These are phyloP conservation scores for Jackrogersella minutella DNA, from an alignment of 495 filamentous ascomycete genomes.

Conservation along the genomic window DNA sequence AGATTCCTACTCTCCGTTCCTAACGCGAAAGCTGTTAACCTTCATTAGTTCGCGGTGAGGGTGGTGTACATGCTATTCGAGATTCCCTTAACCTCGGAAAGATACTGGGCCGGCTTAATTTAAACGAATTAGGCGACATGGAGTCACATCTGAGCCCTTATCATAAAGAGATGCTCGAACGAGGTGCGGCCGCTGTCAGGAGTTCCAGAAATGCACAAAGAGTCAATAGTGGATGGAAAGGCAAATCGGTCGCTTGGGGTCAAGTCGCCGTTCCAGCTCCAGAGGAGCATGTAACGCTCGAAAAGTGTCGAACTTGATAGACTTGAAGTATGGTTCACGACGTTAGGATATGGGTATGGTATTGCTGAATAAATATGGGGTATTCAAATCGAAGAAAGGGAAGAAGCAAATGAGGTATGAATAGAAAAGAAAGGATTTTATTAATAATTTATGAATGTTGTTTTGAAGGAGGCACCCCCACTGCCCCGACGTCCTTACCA, in stretches of 20 bases:
- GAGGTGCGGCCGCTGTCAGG: slow-evolving; percentile 19
- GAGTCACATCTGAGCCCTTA: slow-evolving; percentile 15
- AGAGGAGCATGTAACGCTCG: slow-evolving; percentile 18
- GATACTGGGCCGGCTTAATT: slow-evolving; percentile 14
- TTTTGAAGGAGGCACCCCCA: no score
- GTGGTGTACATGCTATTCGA: slow-evolving; percentile 53
- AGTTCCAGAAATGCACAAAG: slow-evolving; percentile 11
- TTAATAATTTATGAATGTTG: no score
- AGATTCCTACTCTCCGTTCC: not conserved
- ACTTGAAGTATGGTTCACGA: no score
- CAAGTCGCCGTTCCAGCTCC: not conserved
- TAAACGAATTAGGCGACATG: not conserved
- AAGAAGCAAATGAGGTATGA: no score
- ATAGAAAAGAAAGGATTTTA: no score
- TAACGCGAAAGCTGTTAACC: not conserved
- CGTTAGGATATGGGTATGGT: no score
- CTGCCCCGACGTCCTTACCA: no score
- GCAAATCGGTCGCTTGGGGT: not conserved
- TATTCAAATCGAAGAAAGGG: no score
- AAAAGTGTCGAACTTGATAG: slow-evolving; percentile 1
- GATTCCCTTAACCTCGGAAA: slow-evolving; percentile 44
- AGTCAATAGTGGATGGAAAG: not conserved
- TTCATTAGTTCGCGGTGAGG: slow-evolving; percentile 52
- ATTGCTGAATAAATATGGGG: no score
- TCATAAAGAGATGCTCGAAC: slow-evolving; percentile 28